phyloP scores from a whole-genome alignment of 139 green algal species.

The Ulvella scutata region DNA sequence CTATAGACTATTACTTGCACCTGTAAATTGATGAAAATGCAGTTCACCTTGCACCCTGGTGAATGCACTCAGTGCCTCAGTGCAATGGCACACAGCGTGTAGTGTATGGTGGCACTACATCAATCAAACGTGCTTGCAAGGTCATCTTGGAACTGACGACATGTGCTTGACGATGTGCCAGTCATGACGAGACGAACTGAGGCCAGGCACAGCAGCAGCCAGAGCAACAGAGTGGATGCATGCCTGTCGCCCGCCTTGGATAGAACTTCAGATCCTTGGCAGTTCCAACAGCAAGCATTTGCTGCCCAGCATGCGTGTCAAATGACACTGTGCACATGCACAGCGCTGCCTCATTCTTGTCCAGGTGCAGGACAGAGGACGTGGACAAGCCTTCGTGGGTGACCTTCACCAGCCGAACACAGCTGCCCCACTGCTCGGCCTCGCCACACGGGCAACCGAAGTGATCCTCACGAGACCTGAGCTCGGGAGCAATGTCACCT shows the following conservation, averaged over 20 bases:
- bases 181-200: too few species aligned
- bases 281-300: conserved; percentile 69
- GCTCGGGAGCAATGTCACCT: neutral
- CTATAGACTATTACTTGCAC: too few species aligned
- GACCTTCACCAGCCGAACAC: conserved; percentile 59
- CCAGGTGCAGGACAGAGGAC: conserved; percentile 60
- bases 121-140: too few species aligned
- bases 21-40: too few species aligned
- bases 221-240: neutral
- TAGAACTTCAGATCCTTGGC: conserved; percentile 67
- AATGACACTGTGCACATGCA: conserved; percentile 59
- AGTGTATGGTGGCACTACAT: too few species aligned
- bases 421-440: conserved; percentile 56
- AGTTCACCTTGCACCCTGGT: too few species aligned
- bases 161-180: too few species aligned
- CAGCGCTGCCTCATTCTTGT: conserved; percentile 72
- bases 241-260: conserved; percentile 42
- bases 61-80: too few species aligned
- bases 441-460: conserved; percentile 34
- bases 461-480: neutral
- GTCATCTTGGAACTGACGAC: too few species aligned
- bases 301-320: conserved; percentile 12
- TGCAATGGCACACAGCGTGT: too few species aligned
- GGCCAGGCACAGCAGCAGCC: neutral
- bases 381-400: conserved; percentile 66